These are phyloP conservation scores for Globisporangium radiosum DNA, from an alignment of 352 stramenopile genomes.

Conservation along the genomic window DNA sequence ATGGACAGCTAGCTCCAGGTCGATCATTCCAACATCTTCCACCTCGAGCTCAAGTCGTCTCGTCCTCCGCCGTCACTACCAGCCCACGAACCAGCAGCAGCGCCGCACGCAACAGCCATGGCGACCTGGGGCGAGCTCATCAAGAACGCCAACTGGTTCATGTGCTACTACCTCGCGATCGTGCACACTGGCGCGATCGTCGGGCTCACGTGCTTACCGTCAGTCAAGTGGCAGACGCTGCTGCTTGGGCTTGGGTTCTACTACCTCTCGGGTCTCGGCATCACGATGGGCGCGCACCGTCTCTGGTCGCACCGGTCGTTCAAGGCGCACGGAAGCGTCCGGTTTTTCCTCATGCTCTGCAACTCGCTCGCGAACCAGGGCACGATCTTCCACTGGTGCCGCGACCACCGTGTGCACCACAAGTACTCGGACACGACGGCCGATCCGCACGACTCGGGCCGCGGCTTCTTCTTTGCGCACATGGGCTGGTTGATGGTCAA, in stretches of 20 bases:
- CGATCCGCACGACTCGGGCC: slow-evolving; percentile 90
- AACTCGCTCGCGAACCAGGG: slow-evolving; percentile 98
- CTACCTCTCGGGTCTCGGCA: slow-evolving; percentile 94
- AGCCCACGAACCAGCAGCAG: too few species aligned
- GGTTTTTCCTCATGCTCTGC: slow-evolving; percentile 96
- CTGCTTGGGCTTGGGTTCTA: slow-evolving; percentile 90
- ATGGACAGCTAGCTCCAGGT: too few species aligned
- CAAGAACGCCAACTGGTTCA: slow-evolving; percentile 95
- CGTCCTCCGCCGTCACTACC: too few species aligned
- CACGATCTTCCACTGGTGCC: slow-evolving; percentile 97
- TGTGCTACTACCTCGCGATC: slow-evolving; percentile 96
- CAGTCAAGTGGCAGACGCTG: slow-evolving; percentile 85
- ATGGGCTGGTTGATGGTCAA: slow-evolving; percentile 99
- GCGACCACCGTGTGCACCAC: slow-evolving; percentile 98
- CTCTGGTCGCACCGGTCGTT: slow-evolving; percentile 96
- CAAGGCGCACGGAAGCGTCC: slow-evolving; percentile 87
- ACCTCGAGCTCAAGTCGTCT: too few species aligned
- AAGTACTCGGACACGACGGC: slow-evolving; percentile 94
- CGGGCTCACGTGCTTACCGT: slow-evolving; percentile 78
- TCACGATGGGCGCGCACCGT: slow-evolving; percentile 97
- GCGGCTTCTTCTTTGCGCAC: slow-evolving; percentile 99
- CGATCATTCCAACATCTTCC: too few species aligned
- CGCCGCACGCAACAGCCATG: neutral
- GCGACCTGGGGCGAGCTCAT: slow-evolving; percentile 19
- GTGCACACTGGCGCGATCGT: slow-evolving; percentile 90